Evolutionary conservation across 176 grass and related monocot genomes (phyloP).

Genomic region (Triticum dicoccoides): DNA sequence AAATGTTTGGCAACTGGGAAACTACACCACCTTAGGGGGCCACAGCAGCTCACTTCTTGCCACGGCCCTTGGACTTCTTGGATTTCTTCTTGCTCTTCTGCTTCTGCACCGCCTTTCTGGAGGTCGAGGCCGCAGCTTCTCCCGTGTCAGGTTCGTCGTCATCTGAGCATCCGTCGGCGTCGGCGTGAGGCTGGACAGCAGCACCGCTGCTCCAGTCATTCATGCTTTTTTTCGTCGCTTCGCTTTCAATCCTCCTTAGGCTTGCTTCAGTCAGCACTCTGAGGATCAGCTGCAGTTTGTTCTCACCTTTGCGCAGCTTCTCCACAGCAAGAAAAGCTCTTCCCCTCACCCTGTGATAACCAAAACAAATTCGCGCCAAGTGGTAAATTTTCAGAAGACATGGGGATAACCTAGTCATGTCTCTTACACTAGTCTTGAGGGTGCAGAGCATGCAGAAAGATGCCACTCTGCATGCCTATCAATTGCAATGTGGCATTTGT

Average conservation of each 20-base stretch:
- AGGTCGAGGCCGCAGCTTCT: background rate
- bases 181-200: background rate
- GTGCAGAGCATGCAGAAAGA: background rate
- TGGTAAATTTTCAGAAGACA: background rate
- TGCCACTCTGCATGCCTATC: background rate
- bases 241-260: background rate
- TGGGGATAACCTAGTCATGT: background rate
- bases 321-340: background rate
- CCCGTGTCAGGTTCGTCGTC: background rate
- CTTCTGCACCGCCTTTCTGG: background rate
- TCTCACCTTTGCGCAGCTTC: slow-evolving; percentile 12
- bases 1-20: background rate
- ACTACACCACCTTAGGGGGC: background rate
- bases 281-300: slow-evolving; percentile 31
- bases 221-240: background rate
- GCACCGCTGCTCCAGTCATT: background rate
- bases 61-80: background rate
- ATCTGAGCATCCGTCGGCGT: background rate
- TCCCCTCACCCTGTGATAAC: slow-evolving; percentile 9
- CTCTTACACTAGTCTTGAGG: background rate
- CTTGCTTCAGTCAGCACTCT: slow-evolving; percentile 14
- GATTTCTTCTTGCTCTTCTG: slow-evolving; percentile 21
- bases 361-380: background rate
- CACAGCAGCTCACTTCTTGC: slow-evolving; percentile 35
- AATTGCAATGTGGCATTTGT: background rate